Evolutionary conservation across 2,329 filamentous ascomycete genomes (phyloP), one percentile per base, ranked within the genome.

Genomic region (Orbilia javanica): DNA sequence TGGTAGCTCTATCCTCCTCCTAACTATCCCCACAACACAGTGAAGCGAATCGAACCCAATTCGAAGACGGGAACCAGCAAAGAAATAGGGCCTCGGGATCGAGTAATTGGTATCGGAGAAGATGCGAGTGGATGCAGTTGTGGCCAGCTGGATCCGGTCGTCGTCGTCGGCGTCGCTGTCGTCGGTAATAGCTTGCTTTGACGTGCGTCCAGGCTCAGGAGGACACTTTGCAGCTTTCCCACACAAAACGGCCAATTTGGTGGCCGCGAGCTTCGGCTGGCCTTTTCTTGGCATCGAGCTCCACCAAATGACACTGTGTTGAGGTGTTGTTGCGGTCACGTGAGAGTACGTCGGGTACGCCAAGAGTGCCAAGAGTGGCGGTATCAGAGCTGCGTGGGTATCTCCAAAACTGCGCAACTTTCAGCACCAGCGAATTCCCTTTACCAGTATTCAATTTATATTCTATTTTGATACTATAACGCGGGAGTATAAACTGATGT

Each of bases 141-240:
- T 66, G 73, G 60, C 57, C 60, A 71, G 73, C 66, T 71, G 42
- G 60, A 55, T 70, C 73, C 55, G 55, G 66, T 57, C 52, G 66
- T 69, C 48, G 50, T 68, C 52, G 66, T 69, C 66, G 66, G 50
- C 44, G 64, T 53, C 53, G 39, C 66, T 60, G 50, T 53, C 29
- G 53, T 57, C 66, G 36, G 66, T 69, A 39, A 55, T 60, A 60
- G 63, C 62, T 62, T 69, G 72, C 72, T 76, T 66, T 64, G 72
- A 69, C 72, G 72, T 76, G 72, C 64, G 72, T 76, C 48, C 31
- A 66, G 55, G 66, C 66, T 71, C 73, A 77, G 66, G 72, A 77
- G 73, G 73, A 77, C 73, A 77, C 73, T 77, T 77, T 77, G 73
- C 73, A 77, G 73, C 66, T 77, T 77, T 77, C 73, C 73, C 73